Evolutionary conservation across 768 basidiomycete genomes (phyloP), one percentile per base, ranked within the genome.

Genomic region (Tricholoma furcatifolium): DNA sequence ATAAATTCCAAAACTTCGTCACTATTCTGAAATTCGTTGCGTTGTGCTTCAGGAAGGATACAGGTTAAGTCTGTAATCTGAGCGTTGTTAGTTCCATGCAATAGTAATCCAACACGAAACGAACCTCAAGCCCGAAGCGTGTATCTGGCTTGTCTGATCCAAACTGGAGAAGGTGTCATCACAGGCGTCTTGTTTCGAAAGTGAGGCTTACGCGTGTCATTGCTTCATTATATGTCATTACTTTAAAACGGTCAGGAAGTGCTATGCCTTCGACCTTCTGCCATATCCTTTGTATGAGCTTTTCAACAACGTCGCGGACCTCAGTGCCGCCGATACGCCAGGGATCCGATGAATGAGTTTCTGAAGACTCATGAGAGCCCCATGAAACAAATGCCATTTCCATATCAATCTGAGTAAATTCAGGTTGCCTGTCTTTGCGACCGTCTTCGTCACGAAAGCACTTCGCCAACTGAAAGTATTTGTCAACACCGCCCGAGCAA

Each of bases 401-500:
- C 56, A 98, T 70, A 82, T 98, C 95, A 55, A 98, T 77, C 72
- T 98, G 95, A 18, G 95, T 98, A 70, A 98, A 98, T 68, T 98
- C 95, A 0, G 95, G 94, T 65, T 98, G 95, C 40, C 95, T 81
- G 67, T 98, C 95, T 69, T 90, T 94, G 51, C 95, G 80, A 4
- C 94, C 93, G 63, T 92, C 93, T 69, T 98, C 95, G 68, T 98
- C 95, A 41, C 95, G 83, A 77, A 98, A 98, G 71, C 95, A 98
- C 59, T 84, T 84, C 12, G 95, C 95, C 48, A 98, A 77, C 67
- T 98, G 95, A 70, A 84, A 98, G 70, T 98, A 98, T 59, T 80
- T 84, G 64, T 93, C 88, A n/a, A 95, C 78, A 3, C 79, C 85
- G 15, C 94, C 95, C 8, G 94, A 96, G 56, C 87, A 87, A 20